Evolutionary conservation across 495 filamentous ascomycete species (phyloP), one percentile per base, ranked within the genome.

Genomic region (Lasiosphaeriaceae sp.): DNA sequence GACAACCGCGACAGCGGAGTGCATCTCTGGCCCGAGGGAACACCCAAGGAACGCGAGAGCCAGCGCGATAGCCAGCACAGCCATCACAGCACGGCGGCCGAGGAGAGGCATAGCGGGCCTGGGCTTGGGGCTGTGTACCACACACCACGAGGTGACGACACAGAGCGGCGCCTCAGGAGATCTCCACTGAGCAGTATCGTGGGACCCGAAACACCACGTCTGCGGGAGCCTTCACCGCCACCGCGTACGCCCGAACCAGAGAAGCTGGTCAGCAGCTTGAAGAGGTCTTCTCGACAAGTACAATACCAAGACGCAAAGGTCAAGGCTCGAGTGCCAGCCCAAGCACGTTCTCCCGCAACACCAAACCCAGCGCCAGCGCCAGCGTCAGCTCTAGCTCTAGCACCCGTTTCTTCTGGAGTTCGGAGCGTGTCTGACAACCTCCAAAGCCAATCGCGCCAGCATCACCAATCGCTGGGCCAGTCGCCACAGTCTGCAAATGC

Each of bases 1-100:
- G 62, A 65, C 24, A 63, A 69, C 26, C 78, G 79, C 1, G 80
- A 83, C 56, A 82, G 80, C 65, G 80, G 79, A 34, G 71, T 82
- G 19, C 73, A 81, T 61, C 66, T 80, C n/a, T 70, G 59, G 65
- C 46, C 53, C 11, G 68, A 66, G 29, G 55, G 29, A 44, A 49
- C 41, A 41, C 41, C 57, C 34, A 24, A 29, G 29, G 47, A 58
- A 39, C 64, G 63, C 7, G 56, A 63, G 26, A 58, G 52, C 52
- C 55, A 39, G 26, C 26, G 26, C 26, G 26, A 24, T 17, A 21
- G 72, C 79, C 49, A 81, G 79, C 39, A 79, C 78, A 0, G 80
- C 64, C 47, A 34, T 9, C 26, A 31, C 26, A 31, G 3, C 26
- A 31, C 26, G 26, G 26, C 26, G 3, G 26, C 4, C 19, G 45